These are phyloP conservation scores for Podospora anserina DNA, from an alignment of 495 filamentous ascomycete genomes.

Conservation along the genomic window DNA sequence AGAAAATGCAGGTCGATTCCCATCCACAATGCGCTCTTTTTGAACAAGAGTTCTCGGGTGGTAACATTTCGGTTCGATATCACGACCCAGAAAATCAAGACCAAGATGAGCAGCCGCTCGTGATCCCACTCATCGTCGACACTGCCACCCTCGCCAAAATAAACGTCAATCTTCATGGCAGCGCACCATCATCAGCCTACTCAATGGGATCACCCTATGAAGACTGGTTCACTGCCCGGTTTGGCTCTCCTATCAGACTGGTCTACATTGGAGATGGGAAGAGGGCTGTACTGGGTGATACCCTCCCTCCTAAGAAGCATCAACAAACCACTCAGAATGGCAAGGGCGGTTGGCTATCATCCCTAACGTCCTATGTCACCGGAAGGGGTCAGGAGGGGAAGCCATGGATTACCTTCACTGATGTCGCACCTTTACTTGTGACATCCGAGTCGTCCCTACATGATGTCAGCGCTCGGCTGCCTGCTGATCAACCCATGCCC, in stretches of 20 bases:
- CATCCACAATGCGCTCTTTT: conserved; percentile 69
- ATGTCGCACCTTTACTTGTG: conserved; percentile 74
- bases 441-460: conserved; percentile 66
- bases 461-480: conserved; percentile 61
- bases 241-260: conserved; percentile 64
- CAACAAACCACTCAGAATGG: not conserved
- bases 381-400: not conserved
- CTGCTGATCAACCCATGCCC: conserved; percentile 54
- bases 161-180: conserved; percentile 60
- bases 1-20: conserved; percentile 64
- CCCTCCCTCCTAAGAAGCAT: conserved; percentile 35
- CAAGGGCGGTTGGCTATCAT: conserved; percentile 44
- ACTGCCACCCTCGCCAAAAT: conserved; percentile 47
- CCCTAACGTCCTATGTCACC: conserved; percentile 33
- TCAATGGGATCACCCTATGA: conserved; percentile 65
- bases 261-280: conserved; percentile 65
- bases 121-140: conserved; percentile 61
- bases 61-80: conserved; percentile 47
- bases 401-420: conserved; percentile 66
- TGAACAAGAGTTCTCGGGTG: conserved; percentile 49
- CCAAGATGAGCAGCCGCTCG: conserved; percentile 33
- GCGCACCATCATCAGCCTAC: conserved; percentile 57
- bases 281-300: conserved; percentile 61
- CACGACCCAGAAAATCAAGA: conserved; percentile 21
- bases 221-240: conserved; percentile 68